Evolutionary conservation across 495 filamentous ascomycete genomes (phyloP).

Genomic region (Tuber aestivum): DNA sequence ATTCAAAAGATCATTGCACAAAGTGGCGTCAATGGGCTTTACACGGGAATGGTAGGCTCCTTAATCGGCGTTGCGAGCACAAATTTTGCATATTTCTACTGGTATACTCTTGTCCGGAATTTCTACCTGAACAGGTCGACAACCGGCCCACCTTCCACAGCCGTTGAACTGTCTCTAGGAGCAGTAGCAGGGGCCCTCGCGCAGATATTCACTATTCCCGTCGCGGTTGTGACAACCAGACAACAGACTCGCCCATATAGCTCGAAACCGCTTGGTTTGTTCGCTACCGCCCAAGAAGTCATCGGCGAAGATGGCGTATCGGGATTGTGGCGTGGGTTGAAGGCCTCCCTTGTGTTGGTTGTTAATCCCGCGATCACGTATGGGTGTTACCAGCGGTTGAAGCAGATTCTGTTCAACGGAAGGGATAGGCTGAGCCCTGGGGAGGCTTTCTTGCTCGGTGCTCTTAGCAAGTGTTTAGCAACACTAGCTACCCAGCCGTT

Average conservation of each 20-base stretch:
- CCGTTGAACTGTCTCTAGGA: slow-evolving; percentile 77
- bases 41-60: slow-evolving; percentile 78
- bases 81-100: slow-evolving; percentile 99
- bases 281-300: slow-evolving; percentile 86
- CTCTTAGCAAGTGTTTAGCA: slow-evolving; percentile 85
- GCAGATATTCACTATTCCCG: slow-evolving; percentile 92
- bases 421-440: slow-evolving; percentile 70
- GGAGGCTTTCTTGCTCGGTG: slow-evolving; percentile 93
- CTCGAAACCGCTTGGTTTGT: slow-evolving; percentile 72
- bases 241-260: slow-evolving; percentile 84
- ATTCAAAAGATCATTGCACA: slow-evolving; percentile 76
- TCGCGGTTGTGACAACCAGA: slow-evolving; percentile 88
- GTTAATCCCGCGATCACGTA: slow-evolving; percentile 98
- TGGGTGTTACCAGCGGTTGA: slow-evolving; percentile 88
- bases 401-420: slow-evolving; percentile 69
- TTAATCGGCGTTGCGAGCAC: slow-evolving; percentile 90
- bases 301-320: slow-evolving; percentile 83
- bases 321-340: slow-evolving; percentile 90
- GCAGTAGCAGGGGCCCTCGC: slow-evolving; percentile 85
- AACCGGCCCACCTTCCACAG: slow-evolving; percentile 67
- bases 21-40: slow-evolving; percentile 77
- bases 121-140: slow-evolving; percentile 67
- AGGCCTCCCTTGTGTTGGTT: slow-evolving; percentile 93
- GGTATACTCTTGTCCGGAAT: slow-evolving; percentile 84
- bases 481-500: slow-evolving; percentile 91